phyloP scores from a whole-genome alignment of 2,329 filamentous ascomycete species.

The Boeremia exigua region DNA sequence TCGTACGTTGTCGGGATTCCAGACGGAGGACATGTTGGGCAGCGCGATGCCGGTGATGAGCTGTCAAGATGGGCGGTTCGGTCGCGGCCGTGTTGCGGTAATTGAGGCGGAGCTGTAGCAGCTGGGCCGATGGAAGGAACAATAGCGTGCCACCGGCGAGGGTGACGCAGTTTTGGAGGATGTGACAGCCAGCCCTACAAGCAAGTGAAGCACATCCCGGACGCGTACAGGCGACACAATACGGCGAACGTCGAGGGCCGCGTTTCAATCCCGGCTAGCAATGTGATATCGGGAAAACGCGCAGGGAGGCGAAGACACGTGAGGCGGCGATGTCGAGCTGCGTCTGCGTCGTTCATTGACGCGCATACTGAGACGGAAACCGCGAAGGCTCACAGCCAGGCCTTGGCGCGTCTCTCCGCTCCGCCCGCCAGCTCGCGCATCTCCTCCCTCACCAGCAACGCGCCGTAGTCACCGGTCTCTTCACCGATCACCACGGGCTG shows the following conservation, averaged over 20 bases:
- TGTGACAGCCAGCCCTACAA: constrained; percentile 42
- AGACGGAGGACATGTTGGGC: constrained; percentile 64
- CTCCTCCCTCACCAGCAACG: constrained; percentile 1
- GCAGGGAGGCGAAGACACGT: background rate
- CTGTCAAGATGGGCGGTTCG: constrained; percentile 19
- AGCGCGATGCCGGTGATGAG: constrained; percentile 15
- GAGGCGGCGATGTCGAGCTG: background rate
- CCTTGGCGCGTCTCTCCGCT: constrained; percentile 21
- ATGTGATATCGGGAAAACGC: background rate
- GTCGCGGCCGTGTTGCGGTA: constrained; percentile 13
- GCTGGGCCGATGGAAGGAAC: constrained; percentile 26
- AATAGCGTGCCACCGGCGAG: constrained; percentile 33
- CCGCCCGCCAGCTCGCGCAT: background rate
- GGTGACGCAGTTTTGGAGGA: constrained; percentile 35
- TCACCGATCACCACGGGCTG: constrained; percentile 17
- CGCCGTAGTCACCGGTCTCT: background rate
- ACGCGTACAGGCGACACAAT: constrained; percentile 31
- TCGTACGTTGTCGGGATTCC: constrained; percentile 95
- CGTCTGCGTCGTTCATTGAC: background rate
- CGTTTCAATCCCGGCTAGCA: background rate
- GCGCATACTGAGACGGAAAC: constrained; percentile 20
- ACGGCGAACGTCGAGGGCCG: constrained; percentile 5
- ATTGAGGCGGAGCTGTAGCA: constrained; percentile 20
- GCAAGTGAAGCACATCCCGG: constrained; percentile 38
- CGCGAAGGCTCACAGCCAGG: constrained; percentile 25